phyloP scores from a whole-genome alignment of 2,329 filamentous ascomycete genomes.

The Zymoseptoria tritici region DNA sequence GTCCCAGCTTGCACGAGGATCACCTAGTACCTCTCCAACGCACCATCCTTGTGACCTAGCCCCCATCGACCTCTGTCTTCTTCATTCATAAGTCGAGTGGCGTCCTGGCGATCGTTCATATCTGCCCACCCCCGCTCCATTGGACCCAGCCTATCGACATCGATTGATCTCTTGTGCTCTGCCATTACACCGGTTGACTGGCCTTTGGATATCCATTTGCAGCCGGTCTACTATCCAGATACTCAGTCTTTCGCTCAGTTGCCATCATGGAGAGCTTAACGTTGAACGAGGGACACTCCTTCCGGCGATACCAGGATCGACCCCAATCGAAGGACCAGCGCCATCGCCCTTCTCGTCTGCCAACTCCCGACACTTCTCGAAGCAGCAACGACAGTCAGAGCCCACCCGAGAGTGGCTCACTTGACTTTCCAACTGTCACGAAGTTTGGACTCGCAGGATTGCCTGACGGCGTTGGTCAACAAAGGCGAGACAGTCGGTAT shows the following conservation, averaged over 20 bases:
- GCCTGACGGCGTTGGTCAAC: conserved; percentile 6
- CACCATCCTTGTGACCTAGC: conserved; percentile 9
- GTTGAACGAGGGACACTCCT: conserved; percentile 13
- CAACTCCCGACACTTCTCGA: conserved; percentile 26
- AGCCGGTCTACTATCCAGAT: not conserved
- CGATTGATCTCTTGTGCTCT: not conserved
- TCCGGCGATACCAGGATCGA: conserved; percentile 7
- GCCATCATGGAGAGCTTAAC: conserved; percentile 16
- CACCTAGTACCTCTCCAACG: conserved; percentile 11
- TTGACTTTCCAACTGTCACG: not conserved
- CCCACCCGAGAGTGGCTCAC: conserved; percentile 6
- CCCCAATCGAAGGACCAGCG: conserved; percentile 10
- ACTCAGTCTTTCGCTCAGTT: not conserved
- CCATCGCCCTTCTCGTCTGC: conserved; percentile 24
- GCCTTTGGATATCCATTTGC: not conserved
- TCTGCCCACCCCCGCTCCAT: not conserved
- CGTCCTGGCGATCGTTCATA: not conserved
- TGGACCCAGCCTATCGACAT: conserved; percentile 4
- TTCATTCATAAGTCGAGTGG: not conserved
- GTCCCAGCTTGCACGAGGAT: conserved; percentile 15
- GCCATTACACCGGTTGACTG: conserved; percentile 4
- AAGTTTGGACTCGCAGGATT: conserved; percentile 6
- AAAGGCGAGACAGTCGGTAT: conserved; percentile 18
- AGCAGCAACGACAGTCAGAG: conserved; percentile 22
- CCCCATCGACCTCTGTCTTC: not conserved